Evolutionary conservation across 2,329 filamentous ascomycete genomes (phyloP), one percentile per base, ranked within the genome.

Genomic region (Ophiostoma sp.): DNA sequence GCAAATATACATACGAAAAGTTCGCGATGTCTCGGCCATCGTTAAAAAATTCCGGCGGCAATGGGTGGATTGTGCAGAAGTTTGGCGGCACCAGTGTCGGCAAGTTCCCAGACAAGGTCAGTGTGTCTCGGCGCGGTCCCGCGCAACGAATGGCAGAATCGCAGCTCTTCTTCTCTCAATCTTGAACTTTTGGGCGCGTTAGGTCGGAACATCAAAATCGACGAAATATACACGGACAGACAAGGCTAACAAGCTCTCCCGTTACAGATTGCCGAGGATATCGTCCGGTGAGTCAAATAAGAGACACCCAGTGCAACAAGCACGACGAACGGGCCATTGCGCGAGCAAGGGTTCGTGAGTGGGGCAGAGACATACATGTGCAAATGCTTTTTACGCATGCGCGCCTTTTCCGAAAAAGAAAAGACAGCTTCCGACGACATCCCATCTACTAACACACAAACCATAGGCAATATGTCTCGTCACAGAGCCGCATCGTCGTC

Each of bases 401-500:
- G 28, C n/a, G 19, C 69, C 12, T 9, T 19, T 48, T 11, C 39
- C 8, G 22, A 28, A 55, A 4, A 9, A 31, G 22, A 45, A 64
- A 22, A 11, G 33, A 33, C 69, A 17, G 52, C 12, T 12, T 28
- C 39, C 22, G 22, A 4, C 66, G 22, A n/a, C 19, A 42, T 2
- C 59, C 17, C 4, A 6, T 42, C 61, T 28, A 22, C 71, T 75
- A 69, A 72, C 74, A 57, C 12, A 1, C 42, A 36, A n/a, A 45
- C 6, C 31, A 17, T 57, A 76, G 75, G 39, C 52, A 73, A 61
- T 76, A 77, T 57, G 71, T 77, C 3, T 22, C 69, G 9, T 63
- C 73, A 72, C 85, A 89, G 73, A 91, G 94, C 80, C 91, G 91
- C 81, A 90, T 98, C 76, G 95, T 94, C 73, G 92, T 99, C 73